Percentiles rank a stretch among this genome's conserved stretches.
phyloP scores from a whole-genome alignment of 176 grass and related monocot genomes.

The Aegilops sharonensis region DNA sequence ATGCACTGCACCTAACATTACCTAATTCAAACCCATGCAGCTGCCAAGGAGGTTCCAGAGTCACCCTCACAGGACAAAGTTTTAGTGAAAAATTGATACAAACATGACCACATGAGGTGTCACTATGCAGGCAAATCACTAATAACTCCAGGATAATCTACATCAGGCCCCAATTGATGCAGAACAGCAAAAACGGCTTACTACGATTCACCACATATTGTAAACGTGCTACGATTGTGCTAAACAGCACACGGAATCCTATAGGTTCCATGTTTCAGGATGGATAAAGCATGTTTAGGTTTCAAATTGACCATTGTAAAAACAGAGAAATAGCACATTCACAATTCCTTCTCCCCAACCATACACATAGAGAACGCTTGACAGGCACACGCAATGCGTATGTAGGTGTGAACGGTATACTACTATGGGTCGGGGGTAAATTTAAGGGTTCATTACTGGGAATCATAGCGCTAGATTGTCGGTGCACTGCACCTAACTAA shows the following conservation, averaged over 20 bases:
- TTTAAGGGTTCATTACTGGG: background rate
- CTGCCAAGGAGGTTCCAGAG: background rate
- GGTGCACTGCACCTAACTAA: background rate
- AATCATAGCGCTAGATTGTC: background rate
- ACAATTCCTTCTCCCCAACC: conserved; percentile 1
- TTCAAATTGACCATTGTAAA: background rate
- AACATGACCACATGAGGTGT: background rate
- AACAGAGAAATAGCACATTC: background rate
- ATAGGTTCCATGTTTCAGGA: background rate
- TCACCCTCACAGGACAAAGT: background rate
- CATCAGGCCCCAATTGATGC: background rate
- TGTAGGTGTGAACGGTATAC: background rate
- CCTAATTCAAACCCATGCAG: background rate
- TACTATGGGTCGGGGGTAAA: no score
- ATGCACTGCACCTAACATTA: background rate
- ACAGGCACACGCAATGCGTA: conserved; percentile 21
- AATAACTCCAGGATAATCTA: background rate
- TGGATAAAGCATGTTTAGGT: background rate
- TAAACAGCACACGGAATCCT: background rate
- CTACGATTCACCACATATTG: background rate
- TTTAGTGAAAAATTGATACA: background rate
- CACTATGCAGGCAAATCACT: background rate
- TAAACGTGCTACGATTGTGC: background rate
- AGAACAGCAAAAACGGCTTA: background rate
- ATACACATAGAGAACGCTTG: conserved; percentile 18